Percentiles rank a stretch among this genome's conserved stretches.
These are phyloP conservation scores for Auriscalpium microsporum DNA, from an alignment of 768 basidiomycete genomes.

Conservation along the genomic window DNA sequence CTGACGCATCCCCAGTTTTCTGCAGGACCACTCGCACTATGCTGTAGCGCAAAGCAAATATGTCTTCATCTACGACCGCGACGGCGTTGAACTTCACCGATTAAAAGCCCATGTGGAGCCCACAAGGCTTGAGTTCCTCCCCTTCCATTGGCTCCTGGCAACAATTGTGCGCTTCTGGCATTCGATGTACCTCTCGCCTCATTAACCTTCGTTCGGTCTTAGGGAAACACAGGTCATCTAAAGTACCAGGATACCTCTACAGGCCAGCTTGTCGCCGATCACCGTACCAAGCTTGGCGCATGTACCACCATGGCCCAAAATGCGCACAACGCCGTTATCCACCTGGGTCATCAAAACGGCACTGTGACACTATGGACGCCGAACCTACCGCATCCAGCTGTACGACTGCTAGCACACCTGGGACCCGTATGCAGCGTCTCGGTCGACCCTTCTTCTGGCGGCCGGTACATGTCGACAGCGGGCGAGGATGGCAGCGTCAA, in stretches of 20 bases:
- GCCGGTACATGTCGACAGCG: slow-evolving; percentile 85
- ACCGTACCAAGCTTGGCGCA: slow-evolving; percentile 84
- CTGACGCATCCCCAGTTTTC: slow-evolving; percentile 42
- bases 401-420: slow-evolving; percentile 84
- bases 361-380: slow-evolving; percentile 97
- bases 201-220: neutral
- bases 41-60: slow-evolving; percentile 96
- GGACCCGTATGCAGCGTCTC: slow-evolving; percentile 78
- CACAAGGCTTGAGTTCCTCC: slow-evolving; percentile 83
- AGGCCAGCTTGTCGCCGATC: slow-evolving; percentile 75
- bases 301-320: slow-evolving; percentile 87
- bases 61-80: slow-evolving; percentile 90
- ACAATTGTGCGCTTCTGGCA: slow-evolving; percentile 50
- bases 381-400: slow-evolving; percentile 84
- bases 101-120: slow-evolving; percentile 83
- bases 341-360: slow-evolving; percentile 93
- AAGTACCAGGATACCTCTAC: slow-evolving; percentile 98
- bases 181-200: neutral
- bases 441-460: slow-evolving; percentile 78
- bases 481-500: slow-evolving; percentile 87
- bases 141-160: slow-evolving; percentile 91
- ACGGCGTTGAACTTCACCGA: slow-evolving; percentile 88
- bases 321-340: slow-evolving; percentile 84
- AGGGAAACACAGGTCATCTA: slow-evolving; percentile 85
- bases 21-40: slow-evolving; percentile 89